Evolutionary conservation across 2,329 filamentous ascomycete genomes (phyloP), one percentile per base, ranked within the genome.

Genomic region (Calonectria leucothoes): DNA sequence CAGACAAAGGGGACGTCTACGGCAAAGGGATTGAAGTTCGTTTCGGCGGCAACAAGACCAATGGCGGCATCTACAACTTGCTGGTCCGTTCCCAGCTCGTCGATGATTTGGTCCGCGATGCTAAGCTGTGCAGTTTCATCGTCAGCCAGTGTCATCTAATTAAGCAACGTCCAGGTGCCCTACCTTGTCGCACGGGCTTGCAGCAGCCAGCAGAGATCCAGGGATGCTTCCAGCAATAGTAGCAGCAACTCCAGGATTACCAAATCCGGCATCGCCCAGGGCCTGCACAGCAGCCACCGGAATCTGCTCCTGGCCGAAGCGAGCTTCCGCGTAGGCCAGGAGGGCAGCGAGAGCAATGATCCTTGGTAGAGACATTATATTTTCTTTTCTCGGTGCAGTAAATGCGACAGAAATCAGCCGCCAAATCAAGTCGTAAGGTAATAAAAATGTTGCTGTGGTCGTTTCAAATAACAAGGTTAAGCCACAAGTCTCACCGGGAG

Each of bases 1-100:
- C 93, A 94, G 81, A 94, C 89, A 74, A 88, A 90, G 23, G 91
- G 92, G 39, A 91, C 87, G 79, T 85, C 85, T 74, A 89, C 88
- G 70, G 84, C 89, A 76, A 91, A 93, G 66, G 91, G 91, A 86
- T 94, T 94, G 86, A 93, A 93, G 88, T 94, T 94, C 84, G 93
- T 92, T 87, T 94, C 92, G 5, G 92, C 92, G 31, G 90, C 89
- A 17, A 94, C 92, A 45, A 94, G 87, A 20, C 88, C 89, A 71
- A 88, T 88, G 23, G 93, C 93, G 25, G 91, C 92, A 17, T 88
- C 87, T 71, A 94, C 86, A 76, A 92, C 91, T 74, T 88, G 85
- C n/a, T 87, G 83, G 77, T 91, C 90, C 57, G 84, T 88, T 67
- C 92, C 93, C 39, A 93, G 91, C 67, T 90, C 83, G 11, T 87